Base-by-base conservation (phyloP, 1,139 yeast genomes). In the Scheffersomyces lignicola region DNA sequence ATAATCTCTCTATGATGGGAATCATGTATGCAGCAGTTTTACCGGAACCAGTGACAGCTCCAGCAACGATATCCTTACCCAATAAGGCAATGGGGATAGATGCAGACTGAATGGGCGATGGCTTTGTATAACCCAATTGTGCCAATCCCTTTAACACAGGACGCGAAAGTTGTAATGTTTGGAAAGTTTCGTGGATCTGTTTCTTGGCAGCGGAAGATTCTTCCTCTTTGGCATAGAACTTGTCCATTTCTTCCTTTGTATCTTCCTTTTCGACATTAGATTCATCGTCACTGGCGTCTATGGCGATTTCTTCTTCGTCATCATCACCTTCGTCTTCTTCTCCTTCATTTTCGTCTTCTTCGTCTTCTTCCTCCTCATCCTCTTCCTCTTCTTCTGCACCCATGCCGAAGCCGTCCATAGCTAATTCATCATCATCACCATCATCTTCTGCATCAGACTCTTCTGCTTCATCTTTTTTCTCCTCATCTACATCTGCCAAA, bases 1-100 rank as follows among this genome's bases (percentile, higher is more conserved):
- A 65, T 31, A 92, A 69, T 68, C 98, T 80, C 64, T 94, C 98
- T 41, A 94, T 78, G 26, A 92, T 87, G 12, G 98, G 99, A 38
- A 92, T 85, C 83, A 92, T 81, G 55, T 88, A 92, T 2, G 98
- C 98, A 5, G 97, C 98, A 13, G 99, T 94, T 59, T 92, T 92
- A 77, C 99, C 99, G 23, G 97, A 89, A 67, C 99, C 99, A 3
- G 99, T 92, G 18, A 87, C 96, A 24, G 98, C 98, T 68, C 97
- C 97, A n/a, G 98, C 99, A 48, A 92, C 96, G 36, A 92, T 79
- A 59, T 88, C 96, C 54, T 87, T 90, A 49, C 98, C 98, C 46
- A 86, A 62, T 29, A 92, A 71, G 0, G 97, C 96, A 37, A 90
- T 81, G 7, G 99, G 98, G 44, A 92, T 89, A 10, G 95, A 80